Evolutionary conservation across 768 basidiomycete genomes (phyloP), one percentile per base, ranked within the genome.

Genomic region (Naganishia vaughanmartiniae): DNA sequence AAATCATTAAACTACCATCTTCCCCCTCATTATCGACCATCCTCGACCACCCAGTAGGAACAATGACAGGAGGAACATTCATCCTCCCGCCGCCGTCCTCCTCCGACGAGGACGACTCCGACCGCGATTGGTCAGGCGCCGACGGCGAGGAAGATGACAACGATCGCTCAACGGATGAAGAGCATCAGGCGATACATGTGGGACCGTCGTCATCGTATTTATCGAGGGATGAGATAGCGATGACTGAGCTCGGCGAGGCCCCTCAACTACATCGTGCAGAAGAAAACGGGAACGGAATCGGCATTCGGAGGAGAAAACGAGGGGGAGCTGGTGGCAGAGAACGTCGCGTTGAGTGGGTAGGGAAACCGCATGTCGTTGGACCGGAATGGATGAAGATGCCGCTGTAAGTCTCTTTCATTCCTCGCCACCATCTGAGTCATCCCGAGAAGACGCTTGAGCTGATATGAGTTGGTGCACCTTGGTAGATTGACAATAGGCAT

Each of bases 401-500:
- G n/a, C 57, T 81, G 60, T 72, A 34, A 72, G 71, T 57, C 36
- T 2, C 19, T n/a, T 28, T 21, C 15, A 2, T 19, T 36, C 1
- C 2, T 42, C 15, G n/a, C n/a, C n/a, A n/a, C n/a, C n/a, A n/a
- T 15, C 42, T 42, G 7, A 7, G 42, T 42, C 42, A 36, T 36
- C 34, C 34, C n/a, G n/a, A n/a, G n/a, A n/a, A n/a, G n/a, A n/a
- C 5, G 26, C 31, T 4, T 34, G 53, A 28, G 15, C 34, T 54
- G 60, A 55, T 21, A n/a, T 3, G 33, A 19, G n/a, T 26, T 36
- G 36, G 4, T 30, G 9, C 45, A 34, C 17, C 24, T 21, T 11
- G n/a, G n/a, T 30, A 71, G 70, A 19, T 73, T 95, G 46, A 94
- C 92, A 0, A 76, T 93, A 9, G 90, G 91, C 0, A 82, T 94